These are phyloP conservation scores for Zasmidium citrigriseum DNA, from an alignment of 2,329 filamentous ascomycete genomes.

Conservation along the genomic window DNA sequence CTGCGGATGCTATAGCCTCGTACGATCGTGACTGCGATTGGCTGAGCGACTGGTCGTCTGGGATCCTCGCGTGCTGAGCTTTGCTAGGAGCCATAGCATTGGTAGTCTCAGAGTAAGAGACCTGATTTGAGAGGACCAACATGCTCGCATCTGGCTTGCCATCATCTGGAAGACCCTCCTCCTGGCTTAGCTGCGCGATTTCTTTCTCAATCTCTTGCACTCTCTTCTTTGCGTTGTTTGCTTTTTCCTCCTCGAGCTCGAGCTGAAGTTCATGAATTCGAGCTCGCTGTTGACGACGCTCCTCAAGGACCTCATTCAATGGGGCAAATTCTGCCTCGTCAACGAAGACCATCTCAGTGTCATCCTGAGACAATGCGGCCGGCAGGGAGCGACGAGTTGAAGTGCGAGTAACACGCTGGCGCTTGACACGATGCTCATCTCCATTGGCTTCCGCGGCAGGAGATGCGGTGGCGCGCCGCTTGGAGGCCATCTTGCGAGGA, in stretches of 20 bases:
- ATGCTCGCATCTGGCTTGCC: slow-evolving; percentile 31
- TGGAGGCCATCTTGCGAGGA: slow-evolving; percentile 31
- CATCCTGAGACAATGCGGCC: slow-evolving; percentile 24
- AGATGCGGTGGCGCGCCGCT: slow-evolving; percentile 35
- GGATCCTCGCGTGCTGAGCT: background rate
- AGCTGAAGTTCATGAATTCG: slow-evolving; percentile 12
- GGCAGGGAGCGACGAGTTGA: slow-evolving; percentile 37
- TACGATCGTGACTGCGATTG: slow-evolving; percentile 16
- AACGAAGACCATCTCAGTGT: slow-evolving; percentile 19
- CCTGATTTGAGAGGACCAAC: slow-evolving; percentile 34
- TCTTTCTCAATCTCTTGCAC: slow-evolving; percentile 26
- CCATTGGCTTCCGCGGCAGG: slow-evolving; percentile 17
- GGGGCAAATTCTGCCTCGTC: slow-evolving; percentile 34
- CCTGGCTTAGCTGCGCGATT: slow-evolving; percentile 15
- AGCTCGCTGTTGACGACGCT: slow-evolving; percentile 36
- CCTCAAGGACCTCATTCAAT: slow-evolving; percentile 33
- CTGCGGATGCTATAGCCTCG: slow-evolving; percentile 13
- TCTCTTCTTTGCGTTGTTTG: background rate
- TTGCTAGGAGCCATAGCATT: background rate
- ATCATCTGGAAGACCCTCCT: slow-evolving; percentile 38
- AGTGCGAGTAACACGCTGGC: slow-evolving; percentile 25
- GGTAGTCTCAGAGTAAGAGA: slow-evolving; percentile 27
- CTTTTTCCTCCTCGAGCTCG: slow-evolving; percentile 10
- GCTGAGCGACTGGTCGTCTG: slow-evolving; percentile 14
- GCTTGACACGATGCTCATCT: background rate